Percentiles rank a stretch among this genome's conserved stretches.
These are phyloP conservation scores for Penicillium sclerotigenum DNA, from an alignment of 2,329 filamentous ascomycete species.

Conservation along the genomic window DNA sequence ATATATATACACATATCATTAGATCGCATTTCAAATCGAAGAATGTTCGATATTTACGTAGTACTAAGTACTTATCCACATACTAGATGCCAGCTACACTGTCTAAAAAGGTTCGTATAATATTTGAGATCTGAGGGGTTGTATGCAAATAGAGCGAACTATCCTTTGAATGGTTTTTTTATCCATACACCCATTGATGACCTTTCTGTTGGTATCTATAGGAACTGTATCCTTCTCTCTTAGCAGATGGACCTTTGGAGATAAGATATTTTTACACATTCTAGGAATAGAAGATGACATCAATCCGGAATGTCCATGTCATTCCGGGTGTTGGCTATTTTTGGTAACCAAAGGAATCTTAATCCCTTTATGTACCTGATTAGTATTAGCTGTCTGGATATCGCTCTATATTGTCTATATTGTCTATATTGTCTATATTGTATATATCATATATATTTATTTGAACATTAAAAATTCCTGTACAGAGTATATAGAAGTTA, in stretches of 20 bases:
- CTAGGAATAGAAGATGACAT: constrained; percentile 1
- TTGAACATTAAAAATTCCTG: too few relatives aligned
- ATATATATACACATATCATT: too few relatives aligned
- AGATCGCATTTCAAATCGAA: not conserved
- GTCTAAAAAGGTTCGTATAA: not conserved
- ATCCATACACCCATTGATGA: too few relatives aligned
- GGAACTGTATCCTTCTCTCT: not conserved
- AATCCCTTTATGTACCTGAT: not conserved
- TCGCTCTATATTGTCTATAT: too few relatives aligned
- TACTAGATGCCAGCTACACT: not conserved
- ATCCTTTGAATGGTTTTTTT: not conserved
- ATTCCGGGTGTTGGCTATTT: constrained; percentile 3
- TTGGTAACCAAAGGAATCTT: not conserved
- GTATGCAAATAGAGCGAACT: not conserved
- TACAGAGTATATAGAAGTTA: too few relatives aligned
- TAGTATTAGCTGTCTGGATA: not conserved
- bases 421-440: too few relatives aligned
- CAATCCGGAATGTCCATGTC: constrained; percentile 8
- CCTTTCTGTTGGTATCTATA: not conserved
- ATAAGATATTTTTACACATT: not conserved
- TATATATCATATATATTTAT: too few relatives aligned
- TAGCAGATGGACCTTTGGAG: not conserved
- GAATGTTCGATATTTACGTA: constrained; percentile 1
- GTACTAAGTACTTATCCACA: not conserved
- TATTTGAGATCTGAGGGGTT: not conserved